Evolutionary conservation across 1,284 basidiomycete genomes (phyloP).

Genomic region (Papiliotrema laurentii): DNA sequence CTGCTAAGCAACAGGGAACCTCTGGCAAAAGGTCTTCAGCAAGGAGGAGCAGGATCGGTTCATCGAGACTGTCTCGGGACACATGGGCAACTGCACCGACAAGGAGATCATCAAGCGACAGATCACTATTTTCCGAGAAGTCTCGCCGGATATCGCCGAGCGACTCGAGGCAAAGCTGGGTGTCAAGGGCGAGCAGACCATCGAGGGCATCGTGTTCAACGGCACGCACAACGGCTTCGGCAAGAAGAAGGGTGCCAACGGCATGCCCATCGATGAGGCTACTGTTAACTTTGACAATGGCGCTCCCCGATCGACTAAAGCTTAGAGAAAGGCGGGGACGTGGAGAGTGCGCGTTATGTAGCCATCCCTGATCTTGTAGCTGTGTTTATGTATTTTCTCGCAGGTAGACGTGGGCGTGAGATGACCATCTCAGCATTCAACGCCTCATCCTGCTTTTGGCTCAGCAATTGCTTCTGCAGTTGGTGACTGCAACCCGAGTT

Average conservation of each 20-base stretch:
- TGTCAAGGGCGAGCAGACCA: slow-evolving; percentile 40
- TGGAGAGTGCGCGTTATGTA: too few species aligned
- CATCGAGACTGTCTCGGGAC: slow-evolving; percentile 70
- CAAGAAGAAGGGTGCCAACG: slow-evolving; percentile 4
- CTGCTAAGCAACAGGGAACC: background rate
- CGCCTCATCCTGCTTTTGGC: too few species aligned
- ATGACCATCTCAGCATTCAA: too few species aligned
- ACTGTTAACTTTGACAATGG: slow-evolving; percentile 5
- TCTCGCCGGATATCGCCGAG: slow-evolving; percentile 67
- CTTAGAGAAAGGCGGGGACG: too few species aligned
- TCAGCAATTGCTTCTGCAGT: too few species aligned
- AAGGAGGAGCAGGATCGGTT: slow-evolving; percentile 64
- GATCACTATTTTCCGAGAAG: slow-evolving; percentile 73
- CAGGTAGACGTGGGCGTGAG: too few species aligned
- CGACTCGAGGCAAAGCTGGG: slow-evolving; percentile 69
- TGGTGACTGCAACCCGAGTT: too few species aligned
- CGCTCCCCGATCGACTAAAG: background rate
- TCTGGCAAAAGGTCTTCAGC: slow-evolving; percentile 74
- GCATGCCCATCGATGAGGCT: background rate
- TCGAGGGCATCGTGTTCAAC: slow-evolving; percentile 55
- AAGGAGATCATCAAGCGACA: slow-evolving; percentile 63
- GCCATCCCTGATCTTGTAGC: too few species aligned
- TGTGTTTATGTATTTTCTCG: too few species aligned
- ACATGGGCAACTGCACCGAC: slow-evolving; percentile 65
- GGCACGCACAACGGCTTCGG: slow-evolving; percentile 33